phyloP scores from a whole-genome alignment of 805 yeast species.

The Lipomyces yamadae region DNA sequence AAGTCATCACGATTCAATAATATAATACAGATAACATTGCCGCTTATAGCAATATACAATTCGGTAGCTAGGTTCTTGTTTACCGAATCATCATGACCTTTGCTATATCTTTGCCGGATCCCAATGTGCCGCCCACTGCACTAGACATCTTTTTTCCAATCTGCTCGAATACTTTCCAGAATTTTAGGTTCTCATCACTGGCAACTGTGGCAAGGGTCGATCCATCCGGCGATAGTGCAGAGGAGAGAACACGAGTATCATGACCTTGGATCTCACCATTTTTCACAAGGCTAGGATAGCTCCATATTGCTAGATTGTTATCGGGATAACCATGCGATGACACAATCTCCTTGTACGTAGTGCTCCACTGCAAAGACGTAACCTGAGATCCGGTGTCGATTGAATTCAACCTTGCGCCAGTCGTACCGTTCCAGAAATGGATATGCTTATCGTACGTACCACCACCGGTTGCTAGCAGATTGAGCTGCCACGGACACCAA shows the following conservation, averaged over 20 bases:
- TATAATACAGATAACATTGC: neutral
- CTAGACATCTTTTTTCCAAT: constrained; percentile 46
- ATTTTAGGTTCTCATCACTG: constrained; percentile 93
- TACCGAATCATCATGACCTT: constrained; percentile 59
- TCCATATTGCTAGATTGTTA: constrained; percentile 79
- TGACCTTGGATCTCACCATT: constrained; percentile 93
- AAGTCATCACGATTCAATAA: neutral
- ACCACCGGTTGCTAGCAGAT: constrained; percentile 93
- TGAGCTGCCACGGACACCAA: constrained; percentile 89
- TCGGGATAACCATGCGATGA: constrained; percentile 95
- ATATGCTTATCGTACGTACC: constrained; percentile 88
- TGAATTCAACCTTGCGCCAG: constrained; percentile 83
- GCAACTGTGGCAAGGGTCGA: constrained; percentile 92
- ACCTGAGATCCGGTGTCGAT: constrained; percentile 94
- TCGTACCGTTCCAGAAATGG: constrained; percentile 93
- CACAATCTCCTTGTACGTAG: constrained; percentile 66
- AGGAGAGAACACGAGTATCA: constrained; percentile 81
- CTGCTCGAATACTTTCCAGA: constrained; percentile 85
- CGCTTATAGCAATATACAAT: neutral
- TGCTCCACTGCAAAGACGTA: constrained; percentile 90
- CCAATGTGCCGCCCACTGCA: constrained; percentile 44
- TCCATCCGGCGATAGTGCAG: constrained; percentile 88
- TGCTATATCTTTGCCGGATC: constrained; percentile 54
- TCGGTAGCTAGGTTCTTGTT: neutral
- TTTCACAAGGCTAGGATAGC: constrained; percentile 82